phyloP scores from a whole-genome alignment of 306 rosid genomes.

The Fragaria ananassa region DNA sequence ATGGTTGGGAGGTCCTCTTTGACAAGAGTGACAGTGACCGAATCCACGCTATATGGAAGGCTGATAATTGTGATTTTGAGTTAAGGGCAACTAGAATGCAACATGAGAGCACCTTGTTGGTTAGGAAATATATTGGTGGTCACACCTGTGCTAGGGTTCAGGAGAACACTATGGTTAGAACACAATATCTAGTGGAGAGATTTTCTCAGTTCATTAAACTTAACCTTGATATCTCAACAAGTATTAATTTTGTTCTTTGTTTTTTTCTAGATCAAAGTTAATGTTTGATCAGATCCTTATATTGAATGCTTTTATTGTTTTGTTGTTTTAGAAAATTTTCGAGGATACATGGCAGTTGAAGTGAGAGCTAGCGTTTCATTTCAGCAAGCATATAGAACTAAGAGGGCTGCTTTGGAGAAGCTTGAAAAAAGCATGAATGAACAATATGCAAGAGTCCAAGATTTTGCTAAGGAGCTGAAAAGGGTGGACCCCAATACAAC shows the following conservation, averaged over 20 bases:
- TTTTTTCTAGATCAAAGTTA: no score
- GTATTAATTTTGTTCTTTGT: not conserved
- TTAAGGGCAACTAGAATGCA: not conserved
- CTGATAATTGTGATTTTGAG: not conserved
- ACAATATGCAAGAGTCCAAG: not conserved
- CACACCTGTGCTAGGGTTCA: not conserved
- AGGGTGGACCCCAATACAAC: not conserved
- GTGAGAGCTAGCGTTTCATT: not conserved
- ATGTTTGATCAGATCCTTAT: no score
- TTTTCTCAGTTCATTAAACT: not conserved
- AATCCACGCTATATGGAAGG: not conserved
- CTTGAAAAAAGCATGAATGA: not conserved
- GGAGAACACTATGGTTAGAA: not conserved
- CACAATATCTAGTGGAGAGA: not conserved
- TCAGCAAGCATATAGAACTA: not conserved
- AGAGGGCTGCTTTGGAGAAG: not conserved
- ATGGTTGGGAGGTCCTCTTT: no score
- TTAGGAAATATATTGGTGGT: not conserved
- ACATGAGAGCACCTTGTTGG: not conserved
- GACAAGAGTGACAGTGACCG: not conserved
- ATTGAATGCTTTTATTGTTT: no score
- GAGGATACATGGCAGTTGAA: not conserved
- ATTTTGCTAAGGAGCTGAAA: not conserved
- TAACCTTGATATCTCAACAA: not conserved
- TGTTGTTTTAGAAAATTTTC: no score